Evolutionary conservation across 1,284 basidiomycete species (phyloP).

Genomic region (Ganoderma meredithae): DNA sequence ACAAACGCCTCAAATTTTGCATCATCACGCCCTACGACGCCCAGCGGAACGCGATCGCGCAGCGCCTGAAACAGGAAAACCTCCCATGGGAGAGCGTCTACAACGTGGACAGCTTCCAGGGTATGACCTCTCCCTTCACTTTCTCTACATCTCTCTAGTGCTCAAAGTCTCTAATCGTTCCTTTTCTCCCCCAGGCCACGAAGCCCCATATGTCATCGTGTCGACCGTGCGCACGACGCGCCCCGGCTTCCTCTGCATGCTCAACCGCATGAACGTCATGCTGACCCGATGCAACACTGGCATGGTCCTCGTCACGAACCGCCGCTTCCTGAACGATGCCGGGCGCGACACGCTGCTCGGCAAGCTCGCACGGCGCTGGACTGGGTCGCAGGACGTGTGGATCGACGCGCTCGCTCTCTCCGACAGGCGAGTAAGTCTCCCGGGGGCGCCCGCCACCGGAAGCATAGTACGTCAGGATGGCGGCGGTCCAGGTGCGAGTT

Average conservation of each 20-base stretch:
- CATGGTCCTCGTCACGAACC: conserved; percentile 37
- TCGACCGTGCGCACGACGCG: conserved; percentile 65
- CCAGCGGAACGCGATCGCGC: conserved; percentile 62
- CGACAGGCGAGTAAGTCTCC: background rate
- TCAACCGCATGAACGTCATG: conserved; percentile 75
- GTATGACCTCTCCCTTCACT: conserved; percentile 41
- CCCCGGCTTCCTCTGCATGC: conserved; percentile 64
- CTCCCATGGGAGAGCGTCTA: conserved; percentile 63
- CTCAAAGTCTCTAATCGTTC: conserved; percentile 11
- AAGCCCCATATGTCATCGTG: conserved; percentile 62
- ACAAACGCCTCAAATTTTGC: conserved; percentile 46
- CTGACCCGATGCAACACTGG: conserved; percentile 37
- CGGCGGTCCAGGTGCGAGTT: background rate
- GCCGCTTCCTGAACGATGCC: conserved; percentile 28
- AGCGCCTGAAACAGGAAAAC: conserved; percentile 50
- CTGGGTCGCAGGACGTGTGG: conserved; percentile 5
- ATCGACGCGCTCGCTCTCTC: conserved; percentile 12
- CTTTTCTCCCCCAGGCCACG: conserved; percentile 35
- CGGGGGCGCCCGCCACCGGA: background rate
- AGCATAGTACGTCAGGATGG: background rate
- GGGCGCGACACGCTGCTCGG: conserved; percentile 25
- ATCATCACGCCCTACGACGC: conserved; percentile 79
- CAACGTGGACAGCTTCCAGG: conserved; percentile 74
- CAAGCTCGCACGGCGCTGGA: conserved; percentile 31
- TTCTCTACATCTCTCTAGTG: background rate